phyloP scores from a whole-genome alignment of 371 early-diverging fungal species.

The Rhizopus microsporus region DNA sequence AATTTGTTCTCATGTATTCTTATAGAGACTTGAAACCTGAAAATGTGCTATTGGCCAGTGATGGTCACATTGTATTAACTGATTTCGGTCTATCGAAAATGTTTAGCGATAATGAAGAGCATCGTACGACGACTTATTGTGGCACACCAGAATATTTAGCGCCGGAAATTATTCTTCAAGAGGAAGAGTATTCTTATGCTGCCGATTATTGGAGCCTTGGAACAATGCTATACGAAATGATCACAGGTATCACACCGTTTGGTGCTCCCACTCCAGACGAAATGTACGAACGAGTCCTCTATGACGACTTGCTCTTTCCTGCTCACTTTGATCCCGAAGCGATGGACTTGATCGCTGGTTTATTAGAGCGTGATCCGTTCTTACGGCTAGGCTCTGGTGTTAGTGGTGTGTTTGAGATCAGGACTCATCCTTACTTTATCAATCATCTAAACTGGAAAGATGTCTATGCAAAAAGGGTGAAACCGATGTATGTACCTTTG shows the following conservation, averaged over 20 bases:
- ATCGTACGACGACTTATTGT: constrained; percentile 86
- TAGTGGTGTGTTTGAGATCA: constrained; percentile 62
- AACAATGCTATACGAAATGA: constrained; percentile 86
- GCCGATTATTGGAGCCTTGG: constrained; percentile 99
- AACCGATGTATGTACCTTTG: constrained; percentile 60
- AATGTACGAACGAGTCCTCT: constrained; percentile 79
- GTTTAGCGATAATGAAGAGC: constrained; percentile 48
- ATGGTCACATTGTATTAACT: constrained; percentile 73
- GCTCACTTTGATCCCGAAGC: constrained; percentile 52
- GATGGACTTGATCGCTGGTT: constrained; percentile 54
- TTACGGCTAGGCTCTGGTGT: constrained; percentile 60
- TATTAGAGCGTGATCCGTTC: constrained; percentile 68
- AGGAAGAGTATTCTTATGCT: constrained; percentile 77
- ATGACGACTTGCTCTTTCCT: constrained; percentile 72
- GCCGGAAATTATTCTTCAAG: constrained; percentile 84
- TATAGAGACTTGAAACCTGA: constrained; percentile 69
- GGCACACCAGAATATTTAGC: constrained; percentile 93
- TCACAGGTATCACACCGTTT: constrained; percentile 74
- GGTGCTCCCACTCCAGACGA: constrained; percentile 68
- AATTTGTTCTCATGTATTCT: constrained; percentile 1
- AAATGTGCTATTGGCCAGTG: constrained; percentile 63
- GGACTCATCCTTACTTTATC: constrained; percentile 69
- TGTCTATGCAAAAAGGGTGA: constrained; percentile 64
- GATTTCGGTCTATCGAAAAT: constrained; percentile 78
- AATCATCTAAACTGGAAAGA: constrained; percentile 69